phyloP scores from a whole-genome alignment of 306 rosid species.

The Quercus agrifolia region DNA sequence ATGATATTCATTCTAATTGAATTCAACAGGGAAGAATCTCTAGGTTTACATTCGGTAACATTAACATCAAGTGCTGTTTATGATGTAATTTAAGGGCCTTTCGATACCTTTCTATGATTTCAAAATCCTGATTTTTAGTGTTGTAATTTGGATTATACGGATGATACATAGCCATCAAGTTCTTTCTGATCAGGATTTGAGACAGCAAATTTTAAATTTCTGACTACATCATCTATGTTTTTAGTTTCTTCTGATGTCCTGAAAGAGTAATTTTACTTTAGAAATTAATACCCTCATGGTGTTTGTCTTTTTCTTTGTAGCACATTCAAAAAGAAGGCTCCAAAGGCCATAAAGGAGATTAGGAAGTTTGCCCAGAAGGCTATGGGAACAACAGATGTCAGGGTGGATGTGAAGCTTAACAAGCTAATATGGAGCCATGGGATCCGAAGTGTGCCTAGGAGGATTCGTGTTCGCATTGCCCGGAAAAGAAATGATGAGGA shows the following conservation, averaged over 20 bases:
- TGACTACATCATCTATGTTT: not conserved
- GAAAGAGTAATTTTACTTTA: not conserved
- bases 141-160: not conserved
- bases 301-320: not conserved
- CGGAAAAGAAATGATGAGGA: constrained; percentile 47
- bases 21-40: not conserved
- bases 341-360: constrained; percentile 44
- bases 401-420: constrained; percentile 51
- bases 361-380: constrained; percentile 50
- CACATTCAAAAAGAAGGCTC: constrained; percentile 46
- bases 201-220: not conserved
- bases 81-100: not conserved
- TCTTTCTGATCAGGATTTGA: not conserved
- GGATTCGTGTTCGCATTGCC: constrained; percentile 39
- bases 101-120: not conserved
- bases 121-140: not conserved
- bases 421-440: constrained; percentile 47
- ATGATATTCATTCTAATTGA: no score
- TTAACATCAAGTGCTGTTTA: not conserved
- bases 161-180: not conserved
- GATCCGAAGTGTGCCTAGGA: constrained; percentile 45
- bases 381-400: constrained; percentile 49
- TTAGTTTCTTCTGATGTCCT: not conserved
- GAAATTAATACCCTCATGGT: not conserved
- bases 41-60: not conserved